Evolutionary conservation across 805 yeast species (phyloP), one percentile per base, ranked within the genome.

Genomic region (Kazachstania taianensis): DNA sequence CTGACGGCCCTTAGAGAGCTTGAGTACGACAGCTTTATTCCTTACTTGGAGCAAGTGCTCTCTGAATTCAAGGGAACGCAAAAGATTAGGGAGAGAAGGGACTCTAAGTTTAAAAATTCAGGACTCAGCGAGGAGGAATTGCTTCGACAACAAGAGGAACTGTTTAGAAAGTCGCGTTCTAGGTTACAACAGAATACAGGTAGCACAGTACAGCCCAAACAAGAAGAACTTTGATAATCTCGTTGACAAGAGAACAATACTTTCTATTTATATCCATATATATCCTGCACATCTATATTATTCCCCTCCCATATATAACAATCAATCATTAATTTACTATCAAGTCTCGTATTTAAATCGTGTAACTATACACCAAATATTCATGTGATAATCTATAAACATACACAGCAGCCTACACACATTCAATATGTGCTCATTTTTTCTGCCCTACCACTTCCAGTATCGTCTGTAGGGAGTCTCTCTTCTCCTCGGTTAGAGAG

Each of bases 61-160:
- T 73, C 68, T 30, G 95, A 87, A 47, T 95, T 87, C 61, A 87
- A 85, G 60, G 95, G 86, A 50, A 70, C 78, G 35, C 78, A 78
- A 50, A 86, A 87, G 63, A 82, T 84, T 12, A 80, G 92, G 47
- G 97, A 92, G 50, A 78, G 82, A 61, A 83, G 85, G 53, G 85
- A 81, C 47, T 86, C 89, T 55, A 92, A 92, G 62, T 81, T 92
- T 50, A 95, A 86, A 59, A 84, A 84, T 48, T 79, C 94, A 3
- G 97, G 97, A 0, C 68, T 86, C 44, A 67, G 87, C 2, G 97
- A 89, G 54, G 98, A 87, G 57, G 98, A 92, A 57, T 66, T 92
- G 38, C 69, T 92, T 51, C 74, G 75, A 48, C 94, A 89, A 57
- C 98, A 92, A 56, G 96, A 92, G 52, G 94, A 83, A 56, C 65